Conservation (phyloP, 2,329 filamentous ascomycete genomes). For the Ambrosiella beaveri region DNA sequence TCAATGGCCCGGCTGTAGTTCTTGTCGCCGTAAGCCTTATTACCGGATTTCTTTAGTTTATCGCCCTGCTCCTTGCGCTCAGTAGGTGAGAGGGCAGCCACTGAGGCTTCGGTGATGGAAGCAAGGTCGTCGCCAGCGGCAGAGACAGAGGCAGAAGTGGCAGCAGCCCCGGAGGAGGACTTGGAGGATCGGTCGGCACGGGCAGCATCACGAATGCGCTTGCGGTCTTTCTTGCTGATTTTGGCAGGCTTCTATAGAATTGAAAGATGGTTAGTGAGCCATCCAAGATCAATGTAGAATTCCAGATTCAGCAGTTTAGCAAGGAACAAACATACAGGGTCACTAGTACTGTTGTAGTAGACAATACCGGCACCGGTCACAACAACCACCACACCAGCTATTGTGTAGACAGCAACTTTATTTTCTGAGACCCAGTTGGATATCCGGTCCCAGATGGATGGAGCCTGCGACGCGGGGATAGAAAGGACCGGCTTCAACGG, state of each 20-base stretch:
- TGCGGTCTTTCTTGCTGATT: slow-evolving; percentile 79
- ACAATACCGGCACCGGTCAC: slow-evolving; percentile 81
- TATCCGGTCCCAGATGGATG: slow-evolving; percentile 71
- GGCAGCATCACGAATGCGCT: slow-evolving; percentile 47
- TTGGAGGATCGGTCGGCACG: slow-evolving; percentile 22
- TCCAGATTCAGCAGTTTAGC: not conserved
- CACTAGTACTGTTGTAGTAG: slow-evolving; percentile 59
- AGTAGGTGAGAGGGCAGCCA: slow-evolving; percentile 35
- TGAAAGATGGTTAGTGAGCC: slow-evolving; percentile 1
- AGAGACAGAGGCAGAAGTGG: slow-evolving; percentile 17
- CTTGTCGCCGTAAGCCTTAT: slow-evolving; percentile 89
- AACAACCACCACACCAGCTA: slow-evolving; percentile 83
- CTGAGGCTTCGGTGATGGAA: slow-evolving; percentile 42
- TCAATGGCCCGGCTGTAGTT: slow-evolving; percentile 88
- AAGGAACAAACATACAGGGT: slow-evolving; percentile 29
- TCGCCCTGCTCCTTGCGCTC: slow-evolving; percentile 74
- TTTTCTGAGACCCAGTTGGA: slow-evolving; percentile 88
- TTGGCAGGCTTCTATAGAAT: slow-evolving; percentile 39
- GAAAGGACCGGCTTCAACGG: slow-evolving; percentile 11
- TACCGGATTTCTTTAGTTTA: slow-evolving; percentile 87
- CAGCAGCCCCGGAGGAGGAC: slow-evolving; percentile 6
- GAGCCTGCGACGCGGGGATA: slow-evolving; percentile 11
- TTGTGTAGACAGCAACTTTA: slow-evolving; percentile 88
- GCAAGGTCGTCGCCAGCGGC: slow-evolving; percentile 50
- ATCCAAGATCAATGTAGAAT: not conserved